Evolutionary conservation across 176 grass and related monocot species (phyloP), one percentile per base, ranked within the genome.

Genomic region (Carex parvula): DNA sequence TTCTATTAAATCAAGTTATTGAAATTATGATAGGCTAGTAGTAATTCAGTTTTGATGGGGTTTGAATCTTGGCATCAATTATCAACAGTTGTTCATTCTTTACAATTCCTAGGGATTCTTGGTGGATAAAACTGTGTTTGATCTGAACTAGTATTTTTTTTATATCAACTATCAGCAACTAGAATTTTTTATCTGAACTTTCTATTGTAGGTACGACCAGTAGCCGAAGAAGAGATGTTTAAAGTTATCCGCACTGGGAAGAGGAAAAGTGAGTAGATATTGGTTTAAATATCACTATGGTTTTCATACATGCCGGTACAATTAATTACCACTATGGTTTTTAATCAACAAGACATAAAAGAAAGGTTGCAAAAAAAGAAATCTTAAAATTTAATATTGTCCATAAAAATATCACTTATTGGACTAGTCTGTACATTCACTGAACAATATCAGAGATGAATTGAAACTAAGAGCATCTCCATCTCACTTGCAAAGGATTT

Each of bases 151-250:
- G 37, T 3, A 87, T 0, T 85, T 52, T 57, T 24, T 55, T n/a
- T n/a, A n/a, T 57, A 33, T 78, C 12, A 57, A 78, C 13, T 35
- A 78, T 56, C 48, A 18, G 1, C 26, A 57, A 57, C 0, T 53
- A 7, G 50, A 57, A 57, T 17, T 78, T 33, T 62, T 33, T 55
- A 5, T 39, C 22, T 75, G 71, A 21, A 4, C 56, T n/a, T 54
- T 86, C 52, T 57, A 5, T 84, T 84, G 24, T 57, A 94, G 94
- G 88, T 91, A 53, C 88, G 94, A 78, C 94, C 92, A 80, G 92
- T 97, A 26, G 88, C 94, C 58, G 90, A 94, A 88, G 88, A 89
- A 79, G 94, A 97, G 55, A 97, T 97, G 92, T 92, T 92, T 86
- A 90, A 90, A 88, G 94, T 97, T 83, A 53, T 91, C 5, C 76